Evolutionary conservation across 2,329 filamentous ascomycete genomes (phyloP).

Genomic region (Alternaria rosae): DNA sequence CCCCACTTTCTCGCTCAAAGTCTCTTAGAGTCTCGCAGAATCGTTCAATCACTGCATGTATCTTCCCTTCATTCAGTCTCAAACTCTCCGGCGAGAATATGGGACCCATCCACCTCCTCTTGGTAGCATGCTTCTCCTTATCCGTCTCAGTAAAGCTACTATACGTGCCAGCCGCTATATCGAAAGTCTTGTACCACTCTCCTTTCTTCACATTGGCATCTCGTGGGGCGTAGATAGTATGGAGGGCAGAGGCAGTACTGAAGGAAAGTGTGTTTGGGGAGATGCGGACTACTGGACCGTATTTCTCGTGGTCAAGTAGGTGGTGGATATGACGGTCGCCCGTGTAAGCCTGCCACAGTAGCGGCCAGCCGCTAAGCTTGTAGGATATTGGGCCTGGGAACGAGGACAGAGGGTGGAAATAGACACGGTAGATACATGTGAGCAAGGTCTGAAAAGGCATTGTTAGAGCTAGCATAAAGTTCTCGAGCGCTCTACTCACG

Average conservation of each 20-base stretch:
- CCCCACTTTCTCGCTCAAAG: neutral
- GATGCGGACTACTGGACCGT: conserved; percentile 38
- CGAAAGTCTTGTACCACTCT: conserved; percentile 55
- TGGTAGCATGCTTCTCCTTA: conserved; percentile 50
- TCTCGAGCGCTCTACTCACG: neutral
- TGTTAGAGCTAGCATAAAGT: neutral
- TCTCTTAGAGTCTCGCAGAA: conserved; percentile 37
- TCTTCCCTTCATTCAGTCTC: conserved; percentile 49
- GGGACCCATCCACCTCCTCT: conserved; percentile 51
- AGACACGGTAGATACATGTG: conserved; percentile 31
- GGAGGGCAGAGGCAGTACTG: conserved; percentile 34
- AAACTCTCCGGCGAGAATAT: conserved; percentile 53
- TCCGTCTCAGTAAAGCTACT: conserved; percentile 53
- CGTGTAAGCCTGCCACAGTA: conserved; percentile 35
- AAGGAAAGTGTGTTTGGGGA: conserved; percentile 37
- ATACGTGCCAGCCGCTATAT: conserved; percentile 47
- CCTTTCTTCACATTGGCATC: conserved; percentile 56
- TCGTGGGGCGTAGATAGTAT: conserved; percentile 38
- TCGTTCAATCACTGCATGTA: conserved; percentile 47
- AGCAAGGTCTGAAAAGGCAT: conserved; percentile 6
- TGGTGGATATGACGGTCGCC: conserved; percentile 37
- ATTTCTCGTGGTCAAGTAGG: conserved; percentile 35
- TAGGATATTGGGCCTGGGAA: conserved; percentile 36
- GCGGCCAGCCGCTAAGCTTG: conserved; percentile 36
- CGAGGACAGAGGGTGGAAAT: conserved; percentile 33